Evolutionary conservation across 352 stramenopile species (phyloP), one percentile per base, ranked within the genome.

Genomic region (Pythium sp.): DNA sequence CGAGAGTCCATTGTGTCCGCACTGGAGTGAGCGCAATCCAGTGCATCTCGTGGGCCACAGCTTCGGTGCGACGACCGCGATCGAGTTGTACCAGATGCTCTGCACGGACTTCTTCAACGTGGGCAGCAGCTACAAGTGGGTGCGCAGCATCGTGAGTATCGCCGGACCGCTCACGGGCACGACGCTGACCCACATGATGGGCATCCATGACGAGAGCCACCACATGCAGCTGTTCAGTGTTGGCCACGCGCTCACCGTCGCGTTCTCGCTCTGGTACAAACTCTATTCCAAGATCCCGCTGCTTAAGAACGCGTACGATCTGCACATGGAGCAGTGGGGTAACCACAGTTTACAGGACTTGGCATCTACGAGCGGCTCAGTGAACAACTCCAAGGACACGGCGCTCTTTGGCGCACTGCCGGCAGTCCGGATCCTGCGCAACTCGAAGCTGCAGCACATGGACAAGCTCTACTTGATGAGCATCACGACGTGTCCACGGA

Each of bases 71-170:
- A 89, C 82, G 24, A 90, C 83, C 4, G 83, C 83, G 30, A 72
- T 93, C 32, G 83, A 93, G 62, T 64, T 93, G 38, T 90, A 93
- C 59, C 85, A 93, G 73, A 65, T 90, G 65, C 68, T 91, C 5
- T 81, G 78, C 41, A 54, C 72, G 7, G 81, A 91, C 69, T 81
- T 76, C 57, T 91, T 90, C 49, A 58, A 67, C 49, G 79, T 91
- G 20, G 78, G 81, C 14, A 86, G 70, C 36, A 74, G 74, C 26
- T 67, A 84, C 64, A 74, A 75, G 58, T 91, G 83, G 83, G 72
- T 91, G 12, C 69, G 65, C 5, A 88, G 81, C 65, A 86, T 91
- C 70, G 75, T 76, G 30, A 86, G 68, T 58, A 88, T 91, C 34
- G 82, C 80, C 1, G 81, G 84, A 0, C 80, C 81, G 36, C 68